Conservation (phyloP, 352 stramenopile genomes). For the Phytophthora pisi region DNA sequence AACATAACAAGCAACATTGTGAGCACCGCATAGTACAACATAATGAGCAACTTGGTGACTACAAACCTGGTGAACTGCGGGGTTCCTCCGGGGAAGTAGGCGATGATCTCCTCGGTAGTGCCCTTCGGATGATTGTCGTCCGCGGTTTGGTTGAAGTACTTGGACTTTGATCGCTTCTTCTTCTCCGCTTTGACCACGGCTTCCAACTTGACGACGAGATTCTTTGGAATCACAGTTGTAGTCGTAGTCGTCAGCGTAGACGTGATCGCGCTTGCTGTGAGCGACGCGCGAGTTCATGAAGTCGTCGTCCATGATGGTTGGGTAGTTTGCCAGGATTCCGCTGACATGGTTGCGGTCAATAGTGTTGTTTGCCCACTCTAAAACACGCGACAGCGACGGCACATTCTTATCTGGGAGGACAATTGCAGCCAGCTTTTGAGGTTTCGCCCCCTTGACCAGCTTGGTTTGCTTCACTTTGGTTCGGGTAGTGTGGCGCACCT, state of each 20-base stretch:
- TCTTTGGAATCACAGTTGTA: neutral
- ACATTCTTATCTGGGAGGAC: neutral
- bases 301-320: neutral
- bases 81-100: neutral
- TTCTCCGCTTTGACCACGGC: neutral
- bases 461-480: neutral
- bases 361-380: too few relatives aligned
- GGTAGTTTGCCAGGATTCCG: neutral
- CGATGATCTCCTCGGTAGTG: neutral
- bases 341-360: neutral
- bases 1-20: slow-evolving; percentile 1
- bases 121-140: neutral
- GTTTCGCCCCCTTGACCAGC: neutral
- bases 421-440: neutral
- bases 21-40: neutral
- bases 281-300: neutral
- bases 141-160: neutral
- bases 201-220: neutral
- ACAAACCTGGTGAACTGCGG: neutral
- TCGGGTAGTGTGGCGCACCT: neutral
- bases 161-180: neutral
- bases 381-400: too few relatives aligned
- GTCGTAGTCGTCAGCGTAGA: neutral
- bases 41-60: neutral
- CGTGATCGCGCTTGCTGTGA: neutral